Base-by-base conservation (phyloP, 306 rosid species). In the Fragaria vesca region DNA sequence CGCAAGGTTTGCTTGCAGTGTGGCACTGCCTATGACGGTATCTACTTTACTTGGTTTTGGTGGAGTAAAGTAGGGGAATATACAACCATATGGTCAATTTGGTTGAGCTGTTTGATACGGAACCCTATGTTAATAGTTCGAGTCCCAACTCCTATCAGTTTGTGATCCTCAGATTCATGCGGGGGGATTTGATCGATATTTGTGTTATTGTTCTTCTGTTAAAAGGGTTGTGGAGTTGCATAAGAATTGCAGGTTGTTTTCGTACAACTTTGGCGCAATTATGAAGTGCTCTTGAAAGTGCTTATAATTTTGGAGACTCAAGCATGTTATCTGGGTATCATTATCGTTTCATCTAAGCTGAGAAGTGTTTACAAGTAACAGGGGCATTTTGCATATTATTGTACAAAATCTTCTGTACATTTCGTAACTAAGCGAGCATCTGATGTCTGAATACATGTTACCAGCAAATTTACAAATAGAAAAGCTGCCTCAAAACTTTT, bases 1-100 rank as follows among this genome's bases (percentile, higher is more conserved):
- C 93, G 93, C 12, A 91, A 85, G 43, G 84, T 71, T 43, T 93
- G 99, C 88, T 75, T 89, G 86, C 90, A 90, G 54, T 95, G 99
- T 75, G 89, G 88, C 40, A 80, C 91, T 87, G 91, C 93, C 45
- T 95, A 85, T 85, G 78, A 80, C 36, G 92, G 92, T 93, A 81
- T 52, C 45, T 60, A 71, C 79, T 65, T 8, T 48, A 70, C 66
- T 24, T 78, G 50, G 12, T 6, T 72, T 73, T 62, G 34, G 34
- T 32, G 34, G 34, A 32, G 34, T 32, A 32, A 32, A 32, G 34
- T 32, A 32, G 34, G 34, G 34, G 34, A 3, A 3, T 32, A 32
- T 32, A 32, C 34, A 32, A 32, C 43, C 43, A 1, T 38, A 38
- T 38, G 43, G 43, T 38, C 43, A 38, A 38, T 6, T 42, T 42